phyloP scores from a whole-genome alignment of 768 basidiomycete genomes.

The Aureoboletus auriporus region DNA sequence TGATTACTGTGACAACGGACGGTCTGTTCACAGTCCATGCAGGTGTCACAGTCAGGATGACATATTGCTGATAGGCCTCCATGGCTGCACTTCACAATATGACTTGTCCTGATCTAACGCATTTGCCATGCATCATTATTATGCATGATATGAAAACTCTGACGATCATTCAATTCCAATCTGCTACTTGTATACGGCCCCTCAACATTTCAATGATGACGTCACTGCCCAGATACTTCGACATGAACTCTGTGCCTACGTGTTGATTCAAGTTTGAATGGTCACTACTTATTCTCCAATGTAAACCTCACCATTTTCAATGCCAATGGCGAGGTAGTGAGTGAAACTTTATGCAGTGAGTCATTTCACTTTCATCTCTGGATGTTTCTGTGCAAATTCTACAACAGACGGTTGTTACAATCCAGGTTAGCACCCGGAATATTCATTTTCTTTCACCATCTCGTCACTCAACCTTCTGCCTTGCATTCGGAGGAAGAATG shows the following conservation, averaged over 20 bases:
- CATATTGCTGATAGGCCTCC: too few species aligned
- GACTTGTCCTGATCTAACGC: too few species aligned
- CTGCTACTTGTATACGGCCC: neutral
- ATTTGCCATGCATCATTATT: neutral
- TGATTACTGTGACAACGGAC: too few species aligned
- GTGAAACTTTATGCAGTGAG: conserved; percentile 44
- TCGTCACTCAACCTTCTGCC: too few species aligned
- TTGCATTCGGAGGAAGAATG: too few species aligned
- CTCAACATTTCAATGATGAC: too few species aligned
- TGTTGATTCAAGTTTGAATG: conserved; percentile 37
- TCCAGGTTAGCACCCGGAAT: too few species aligned
- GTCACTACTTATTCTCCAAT: conserved; percentile 80
- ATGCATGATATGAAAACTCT: neutral
- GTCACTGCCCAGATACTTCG: neutral
- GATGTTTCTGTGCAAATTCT: conserved; percentile 28
- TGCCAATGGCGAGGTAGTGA: conserved; percentile 31
- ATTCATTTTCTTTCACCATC: too few species aligned
- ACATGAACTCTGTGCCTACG: neutral
- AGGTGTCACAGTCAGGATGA: too few species aligned
- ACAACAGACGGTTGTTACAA: conserved; percentile 50
- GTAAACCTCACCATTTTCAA: conserved; percentile 74
- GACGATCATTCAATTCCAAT: conserved; percentile 4
- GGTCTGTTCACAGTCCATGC: too few species aligned
- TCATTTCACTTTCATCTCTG: conserved; percentile 9
- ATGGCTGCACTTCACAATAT: too few species aligned